These are phyloP conservation scores for Arabidopsis hybrid DNA, from an alignment of 441 rosid genomes.

Conservation along the genomic window DNA sequence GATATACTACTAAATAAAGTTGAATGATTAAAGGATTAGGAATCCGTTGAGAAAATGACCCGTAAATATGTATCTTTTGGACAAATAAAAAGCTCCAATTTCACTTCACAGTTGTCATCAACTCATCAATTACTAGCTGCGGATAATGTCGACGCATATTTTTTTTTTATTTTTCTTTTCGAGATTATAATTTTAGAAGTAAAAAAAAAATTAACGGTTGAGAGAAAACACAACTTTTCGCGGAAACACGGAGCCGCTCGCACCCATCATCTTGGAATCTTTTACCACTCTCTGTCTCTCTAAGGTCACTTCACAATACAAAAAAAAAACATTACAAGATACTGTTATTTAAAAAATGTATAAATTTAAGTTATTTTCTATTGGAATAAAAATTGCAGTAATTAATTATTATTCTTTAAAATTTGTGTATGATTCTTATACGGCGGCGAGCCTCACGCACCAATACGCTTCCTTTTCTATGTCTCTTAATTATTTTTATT, in stretches of 20 bases:
- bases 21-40: not conserved
- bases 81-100: slow-evolving; percentile 2
- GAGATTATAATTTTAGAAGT: not conserved
- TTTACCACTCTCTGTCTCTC: slow-evolving; percentile 35
- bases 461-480: not conserved
- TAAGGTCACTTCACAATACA: slow-evolving; percentile 25
- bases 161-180: not conserved
- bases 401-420: not conserved
- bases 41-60: not conserved
- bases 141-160: slow-evolving; percentile 33
- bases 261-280: slow-evolving; percentile 64
- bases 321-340: not conserved
- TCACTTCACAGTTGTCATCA: slow-evolving; percentile 29
- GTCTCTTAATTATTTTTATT: slow-evolving; percentile 15
- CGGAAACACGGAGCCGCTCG: slow-evolving; percentile 72
- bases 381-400: not conserved
- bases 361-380: not conserved
- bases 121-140: slow-evolving; percentile 19
- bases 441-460: slow-evolving; percentile 45
- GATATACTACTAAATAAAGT: slow-evolving; percentile 2
- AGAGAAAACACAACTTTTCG: slow-evolving; percentile 47
- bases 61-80: not conserved
- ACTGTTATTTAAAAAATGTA: not conserved
- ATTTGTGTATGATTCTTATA: slow-evolving; percentile 26
- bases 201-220: slow-evolving; percentile 32